Evolutionary conservation across 352 stramenopile genomes (phyloP), one percentile per base, ranked within the genome.

Genomic region (Bremia lactucae): DNA sequence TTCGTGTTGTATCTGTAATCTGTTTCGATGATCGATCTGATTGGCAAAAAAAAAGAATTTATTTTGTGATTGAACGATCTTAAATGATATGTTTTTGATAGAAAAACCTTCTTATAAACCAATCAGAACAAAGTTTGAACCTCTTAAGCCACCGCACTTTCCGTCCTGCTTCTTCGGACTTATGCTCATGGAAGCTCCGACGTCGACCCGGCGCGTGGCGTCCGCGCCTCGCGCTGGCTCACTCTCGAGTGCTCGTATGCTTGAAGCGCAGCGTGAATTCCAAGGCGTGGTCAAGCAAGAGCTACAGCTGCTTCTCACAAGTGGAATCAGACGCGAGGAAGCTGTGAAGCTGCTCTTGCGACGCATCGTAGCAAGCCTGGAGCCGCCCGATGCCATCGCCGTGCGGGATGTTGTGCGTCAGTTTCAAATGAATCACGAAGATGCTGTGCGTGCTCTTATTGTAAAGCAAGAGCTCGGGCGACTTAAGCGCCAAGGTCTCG

Each of bases 371-470:
- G 59, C 72, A 40, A 73, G 61, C 19, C 84, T 70, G 1, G 55
- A 79, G 15, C 59, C 76, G 31, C 79, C 79, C 5, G 62, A 80
- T 16, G 53, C 72, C 4, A 54, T 42, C 31, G 76, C 85, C 23
- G 79, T 91, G 24, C 69, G 72, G 15, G 64, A 62, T 36, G 79
- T 91, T 7, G 89, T 91, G 79, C 65, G 63, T 16, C 72, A 88
- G 59, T 91, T 91, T 55, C 69, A 88, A 49, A 88, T 91, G 72
- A 85, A 86, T 36, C 65, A 84, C 48, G 79, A 91, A 55, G 79
- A 91, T 47, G 79, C 79, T 0, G 71, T 87, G 38, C 79, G 79
- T 19, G 79, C 79, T 14, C 49, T 91, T 11, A 91, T 91, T 42
- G 79, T 91, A 4, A 91, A 91, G 55, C 76, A 91, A 63, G 79